A percentile compares a stretch with the other conserved stretches of the same genome.
These are phyloP conservation scores for Phaeotremella skinneri DNA, from an alignment of 768 basidiomycete species.

Conservation along the genomic window DNA sequence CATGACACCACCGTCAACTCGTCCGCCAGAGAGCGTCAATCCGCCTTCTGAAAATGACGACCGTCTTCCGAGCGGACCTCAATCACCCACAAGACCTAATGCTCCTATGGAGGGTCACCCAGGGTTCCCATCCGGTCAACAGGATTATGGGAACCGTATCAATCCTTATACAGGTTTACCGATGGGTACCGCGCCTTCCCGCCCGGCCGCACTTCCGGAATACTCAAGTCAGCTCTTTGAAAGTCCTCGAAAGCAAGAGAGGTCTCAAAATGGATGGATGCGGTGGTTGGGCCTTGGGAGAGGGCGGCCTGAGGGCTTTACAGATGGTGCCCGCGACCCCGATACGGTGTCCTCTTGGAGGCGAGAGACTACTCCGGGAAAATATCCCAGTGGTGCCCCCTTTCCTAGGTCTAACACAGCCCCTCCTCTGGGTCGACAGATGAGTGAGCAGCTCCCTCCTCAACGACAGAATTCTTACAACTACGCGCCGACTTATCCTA, in stretches of 20 bases:
- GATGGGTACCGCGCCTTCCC: background rate
- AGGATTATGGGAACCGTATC: background rate
- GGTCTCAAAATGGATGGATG: too few species aligned
- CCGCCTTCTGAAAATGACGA: slow-evolving; percentile 4
- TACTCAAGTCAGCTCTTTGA: too few species aligned
- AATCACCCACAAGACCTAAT: background rate
- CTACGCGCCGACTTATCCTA: background rate
- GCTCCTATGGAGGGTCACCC: background rate
- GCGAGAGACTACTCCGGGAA: too few species aligned
- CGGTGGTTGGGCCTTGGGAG: too few species aligned
- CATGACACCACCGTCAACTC: background rate
- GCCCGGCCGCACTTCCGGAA: background rate
- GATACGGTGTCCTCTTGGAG: too few species aligned
- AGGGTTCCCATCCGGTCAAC: background rate
- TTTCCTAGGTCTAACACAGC: too few species aligned
- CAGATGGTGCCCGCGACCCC: too few species aligned
- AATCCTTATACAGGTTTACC: slow-evolving; percentile 2
- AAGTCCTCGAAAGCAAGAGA: background rate
- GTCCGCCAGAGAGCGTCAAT: background rate
- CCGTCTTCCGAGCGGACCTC: background rate
- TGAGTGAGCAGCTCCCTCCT: too few species aligned
- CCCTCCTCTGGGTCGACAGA: too few species aligned
- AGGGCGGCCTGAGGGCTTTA: too few species aligned
- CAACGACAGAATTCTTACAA: too few species aligned
- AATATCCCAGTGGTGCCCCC: too few species aligned